Evolutionary conservation across 352 stramenopile species (phyloP).

Genomic region (Pythium graminicola): DNA sequence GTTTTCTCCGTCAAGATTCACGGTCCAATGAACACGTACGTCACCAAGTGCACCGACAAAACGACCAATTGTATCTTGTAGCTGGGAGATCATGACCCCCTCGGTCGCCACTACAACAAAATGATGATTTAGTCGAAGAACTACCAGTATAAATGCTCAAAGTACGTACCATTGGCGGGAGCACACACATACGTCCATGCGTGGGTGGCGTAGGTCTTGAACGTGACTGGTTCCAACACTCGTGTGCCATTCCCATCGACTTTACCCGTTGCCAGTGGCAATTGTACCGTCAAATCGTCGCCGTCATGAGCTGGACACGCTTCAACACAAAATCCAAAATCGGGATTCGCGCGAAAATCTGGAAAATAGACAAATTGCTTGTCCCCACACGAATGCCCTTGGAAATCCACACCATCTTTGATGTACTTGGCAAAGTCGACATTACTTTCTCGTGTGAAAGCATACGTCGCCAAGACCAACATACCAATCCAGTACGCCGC

Average conservation of each 20-base stretch:
- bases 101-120: constrained; percentile 35
- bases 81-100: constrained; percentile 50
- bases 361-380: constrained; percentile 69
- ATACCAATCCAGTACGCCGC: constrained; percentile 72
- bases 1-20: background rate
- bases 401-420: constrained; percentile 71
- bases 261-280: constrained; percentile 39
- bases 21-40: constrained; percentile 23
- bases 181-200: constrained; percentile 63
- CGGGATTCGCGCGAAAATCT: constrained; percentile 51
- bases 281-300: constrained; percentile 35
- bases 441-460: constrained; percentile 64
- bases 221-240: constrained; percentile 35
- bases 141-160: background rate
- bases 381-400: constrained; percentile 45
- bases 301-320: constrained; percentile 38
- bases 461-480: constrained; percentile 55
- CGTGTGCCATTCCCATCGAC: constrained; percentile 27
- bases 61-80: constrained; percentile 63
- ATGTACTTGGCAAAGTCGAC: constrained; percentile 69
- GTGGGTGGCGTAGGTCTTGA: constrained; percentile 64
- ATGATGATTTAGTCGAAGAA: background rate
- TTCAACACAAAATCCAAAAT: constrained; percentile 76
- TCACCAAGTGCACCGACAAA: constrained; percentile 74
- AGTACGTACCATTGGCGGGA: constrained; percentile 37